Base-by-base conservation (phyloP, 306 rosid genomes). In the Rubus parviflorus region DNA sequence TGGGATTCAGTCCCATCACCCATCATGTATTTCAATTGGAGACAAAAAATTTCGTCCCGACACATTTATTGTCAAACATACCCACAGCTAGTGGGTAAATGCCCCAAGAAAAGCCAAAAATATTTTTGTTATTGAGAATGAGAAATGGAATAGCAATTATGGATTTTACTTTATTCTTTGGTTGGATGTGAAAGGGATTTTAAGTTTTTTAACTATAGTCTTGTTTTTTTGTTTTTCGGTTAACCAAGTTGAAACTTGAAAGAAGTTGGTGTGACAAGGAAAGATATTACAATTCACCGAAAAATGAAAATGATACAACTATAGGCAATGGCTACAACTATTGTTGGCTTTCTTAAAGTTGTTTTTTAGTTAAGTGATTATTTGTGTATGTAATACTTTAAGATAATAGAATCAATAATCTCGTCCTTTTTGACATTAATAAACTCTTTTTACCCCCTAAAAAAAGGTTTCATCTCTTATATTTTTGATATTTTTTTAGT, bases 61-160 rank as follows among this genome's bases (percentile, higher is more conserved):
- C 86, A 81, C 40, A 81, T 64, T 84, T 37, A 86, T 81, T 84
- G 78, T 75, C 30, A 76, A 68, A 48, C 52, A 72, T 79, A 56
- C 86, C 71, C 82, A 58, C 79, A 58, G 81, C 70, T 67, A 25
- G 53, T 67, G 83, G 76, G 79, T 38, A 68, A 49, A 68, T 71
- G 77, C 62, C 49, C 35, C 60, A 37, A 30, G 35, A 30, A 30
- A 30, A 43, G 75, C 73, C 78, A 83, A 79, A 57, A 37, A 43
- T 4, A 3, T 25, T 19, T 78, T 64, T 62, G 79, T 79, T 72
- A 68, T 79, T 79, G 70, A 63, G 13, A 56, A 40, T 72, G 66
- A 46, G 40, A 20, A 75, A 22, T 40, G 3, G 42, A 69, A 8
- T 12, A 9, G 48, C 72, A 68, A 74, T 45, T 60, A 38, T 53